Percentiles rank a stretch among this genome's conserved stretches.
Conservation (phyloP, 2,329 filamentous ascomycete genomes). For the Monilinia polystroma region DNA sequence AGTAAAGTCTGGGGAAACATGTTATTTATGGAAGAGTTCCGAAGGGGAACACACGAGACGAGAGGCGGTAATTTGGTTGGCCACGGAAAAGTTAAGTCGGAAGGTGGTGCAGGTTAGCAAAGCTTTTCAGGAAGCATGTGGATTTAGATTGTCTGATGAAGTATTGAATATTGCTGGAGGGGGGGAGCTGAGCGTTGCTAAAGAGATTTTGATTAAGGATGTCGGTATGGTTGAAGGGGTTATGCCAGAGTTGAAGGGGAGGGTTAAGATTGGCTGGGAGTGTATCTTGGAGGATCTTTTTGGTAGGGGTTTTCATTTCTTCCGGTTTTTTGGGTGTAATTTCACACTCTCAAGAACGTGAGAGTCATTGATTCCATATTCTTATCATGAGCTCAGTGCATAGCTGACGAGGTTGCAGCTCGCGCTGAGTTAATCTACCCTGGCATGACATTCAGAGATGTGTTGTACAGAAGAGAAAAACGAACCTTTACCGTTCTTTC, state of each 20-base stretch:
- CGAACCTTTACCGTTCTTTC: slow-evolving; percentile 60
- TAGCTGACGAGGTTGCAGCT: slow-evolving; percentile 43
- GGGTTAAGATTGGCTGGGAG: slow-evolving; percentile 48
- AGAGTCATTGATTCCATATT: background rate
- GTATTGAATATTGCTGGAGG: slow-evolving; percentile 57
- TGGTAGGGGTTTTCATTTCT: slow-evolving; percentile 35
- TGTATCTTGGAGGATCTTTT: slow-evolving; percentile 48
- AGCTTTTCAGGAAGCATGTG: slow-evolving; percentile 68
- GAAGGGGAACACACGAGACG: slow-evolving; percentile 28
- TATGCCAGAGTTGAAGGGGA: slow-evolving; percentile 37
- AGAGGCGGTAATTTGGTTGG: slow-evolving; percentile 61
- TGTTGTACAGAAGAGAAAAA: slow-evolving; percentile 55
- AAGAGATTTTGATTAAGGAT: slow-evolving; percentile 60
- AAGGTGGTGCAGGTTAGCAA: slow-evolving; percentile 72
- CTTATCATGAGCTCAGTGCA: slow-evolving; percentile 10
- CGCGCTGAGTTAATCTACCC: slow-evolving; percentile 67
- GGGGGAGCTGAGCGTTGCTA: slow-evolving; percentile 52
- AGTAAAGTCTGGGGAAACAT: slow-evolving; percentile 58
- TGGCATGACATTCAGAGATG: slow-evolving; percentile 68
- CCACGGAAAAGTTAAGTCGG: slow-evolving; percentile 61
- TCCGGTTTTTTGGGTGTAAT: background rate
- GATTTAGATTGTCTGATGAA: slow-evolving; percentile 69
- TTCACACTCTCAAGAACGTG: background rate
- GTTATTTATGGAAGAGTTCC: slow-evolving; percentile 49
- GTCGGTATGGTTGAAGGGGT: slow-evolving; percentile 44